Evolutionary conservation across 805 yeast species (phyloP), one percentile per base, ranked within the genome.

Genomic region (Yarrowia divulgata): DNA sequence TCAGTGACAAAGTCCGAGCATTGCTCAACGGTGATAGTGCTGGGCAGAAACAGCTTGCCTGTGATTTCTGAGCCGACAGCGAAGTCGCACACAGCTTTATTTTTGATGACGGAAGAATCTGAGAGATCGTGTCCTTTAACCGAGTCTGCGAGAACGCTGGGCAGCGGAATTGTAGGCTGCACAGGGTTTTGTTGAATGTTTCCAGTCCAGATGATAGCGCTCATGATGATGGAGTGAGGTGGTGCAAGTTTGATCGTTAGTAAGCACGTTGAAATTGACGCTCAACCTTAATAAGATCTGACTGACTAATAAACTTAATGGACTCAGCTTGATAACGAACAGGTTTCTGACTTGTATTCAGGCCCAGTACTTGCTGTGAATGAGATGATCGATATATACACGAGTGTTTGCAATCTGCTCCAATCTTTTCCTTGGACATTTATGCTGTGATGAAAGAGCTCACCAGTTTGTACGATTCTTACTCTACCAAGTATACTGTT

Each of bases 31-130:
- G 63, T 19, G 29, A 64, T 70, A 8, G 49, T 60, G 10, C 68
- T 37, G 40, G 73, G 74, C 23, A 73, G 42, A 35, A 73, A 73
- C 23, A 73, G 70, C 68, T 73, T 73, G 45, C 70, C 74, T 9
- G 71, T 70, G 16, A 69, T 54, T 8, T 68, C 67, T 12, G 69
- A 49, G 37, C 62, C 70, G 8, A 8, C 63, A 12, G 43, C 70
- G 14, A 66, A 66, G n/a, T 50, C 60, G 18, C 69, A 66, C 19
- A 52, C 62, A 7, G 39, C 35, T 16, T 66, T 34, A 18, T 52
- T 54, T 29, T 52, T 66, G 62, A 66, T 52, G 10, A 66, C 62
- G 12, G 62, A 52, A 34, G 62, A 52, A 23, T 52, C 69, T 8
- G 63, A 10, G 8, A 43, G 62, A 8, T 10, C 32, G 48, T 63